These are phyloP conservation scores for Populus trichocarpa DNA, from an alignment of 441 rosid species.

Conservation along the genomic window DNA sequence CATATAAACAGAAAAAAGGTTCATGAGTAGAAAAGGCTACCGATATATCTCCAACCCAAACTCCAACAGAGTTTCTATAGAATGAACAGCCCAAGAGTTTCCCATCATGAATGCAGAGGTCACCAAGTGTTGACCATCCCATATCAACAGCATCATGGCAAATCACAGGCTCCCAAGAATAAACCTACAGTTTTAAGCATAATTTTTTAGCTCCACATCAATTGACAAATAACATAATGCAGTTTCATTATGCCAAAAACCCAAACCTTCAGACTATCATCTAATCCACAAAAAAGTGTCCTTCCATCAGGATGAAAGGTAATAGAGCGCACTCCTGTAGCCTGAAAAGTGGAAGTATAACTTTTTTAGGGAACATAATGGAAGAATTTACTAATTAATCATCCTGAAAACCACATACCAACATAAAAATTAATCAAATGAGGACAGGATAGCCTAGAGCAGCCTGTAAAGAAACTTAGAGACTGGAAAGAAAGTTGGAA, in stretches of 20 bases:
- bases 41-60: constrained; percentile 82
- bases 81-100: constrained; percentile 89
- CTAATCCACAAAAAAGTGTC: constrained; percentile 86
- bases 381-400: neutral
- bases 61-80: constrained; percentile 67
- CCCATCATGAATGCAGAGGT: constrained; percentile 75
- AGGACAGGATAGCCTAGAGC: neutral
- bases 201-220: constrained; percentile 20
- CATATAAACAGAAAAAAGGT: constrained; percentile 6
- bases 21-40: constrained; percentile 34
- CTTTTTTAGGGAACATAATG: constrained; percentile 8
- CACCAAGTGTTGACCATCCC: constrained; percentile 93
- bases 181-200: constrained; percentile 53
- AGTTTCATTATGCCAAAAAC: constrained; percentile 24
- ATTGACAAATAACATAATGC: constrained; percentile 9
- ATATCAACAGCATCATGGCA: constrained; percentile 76
- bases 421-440: neutral
- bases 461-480: neutral
- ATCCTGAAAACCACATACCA: neutral
- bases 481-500: neutral
- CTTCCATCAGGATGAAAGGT: constrained; percentile 90
- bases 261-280: constrained; percentile 80
- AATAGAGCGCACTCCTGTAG: constrained; percentile 64
- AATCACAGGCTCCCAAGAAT: constrained; percentile 97
- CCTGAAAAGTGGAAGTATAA: constrained; percentile 41